These are phyloP conservation scores for Candida coquimbonensis DNA, from an alignment of 805 yeast species.

Conservation along the genomic window DNA sequence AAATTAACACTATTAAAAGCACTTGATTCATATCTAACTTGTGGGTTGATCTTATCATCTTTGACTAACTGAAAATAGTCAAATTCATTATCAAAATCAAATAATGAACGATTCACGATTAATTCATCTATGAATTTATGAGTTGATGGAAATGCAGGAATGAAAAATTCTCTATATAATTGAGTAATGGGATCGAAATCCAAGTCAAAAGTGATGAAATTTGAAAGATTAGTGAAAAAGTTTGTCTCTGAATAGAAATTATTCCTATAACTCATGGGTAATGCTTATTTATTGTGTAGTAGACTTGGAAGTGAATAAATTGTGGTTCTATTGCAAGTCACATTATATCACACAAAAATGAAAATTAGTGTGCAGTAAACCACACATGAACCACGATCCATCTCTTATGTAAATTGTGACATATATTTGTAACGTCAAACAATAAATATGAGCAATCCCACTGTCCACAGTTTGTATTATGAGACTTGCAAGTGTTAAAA, in stretches of 20 bases:
- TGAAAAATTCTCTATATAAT: slow-evolving; percentile 1
- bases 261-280: neutral
- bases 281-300: neutral
- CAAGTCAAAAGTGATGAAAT: slow-evolving; percentile 4
- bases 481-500: too few species aligned
- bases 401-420: too few species aligned
- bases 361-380: too few species aligned
- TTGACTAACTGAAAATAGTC: slow-evolving; percentile 1
- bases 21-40: neutral
- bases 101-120: neutral
- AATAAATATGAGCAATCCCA: too few species aligned
- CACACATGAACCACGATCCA: too few species aligned
- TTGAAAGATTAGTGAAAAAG: neutral
- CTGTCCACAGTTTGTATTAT: too few species aligned
- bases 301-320: too few species aligned
- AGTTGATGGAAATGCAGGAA: slow-evolving; percentile 4
- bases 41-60: neutral
- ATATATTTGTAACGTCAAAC: too few species aligned
- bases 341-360: too few species aligned
- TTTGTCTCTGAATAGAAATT: neutral
- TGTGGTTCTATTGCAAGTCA: too few species aligned
- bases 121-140: slow-evolving; percentile 4
- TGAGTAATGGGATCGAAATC: slow-evolving; percentile 3
- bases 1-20: neutral
- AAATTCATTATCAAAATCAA: slow-evolving; percentile 1